phyloP scores from a whole-genome alignment of 495 filamentous ascomycete genomes.

The Xylaria telfairii region DNA sequence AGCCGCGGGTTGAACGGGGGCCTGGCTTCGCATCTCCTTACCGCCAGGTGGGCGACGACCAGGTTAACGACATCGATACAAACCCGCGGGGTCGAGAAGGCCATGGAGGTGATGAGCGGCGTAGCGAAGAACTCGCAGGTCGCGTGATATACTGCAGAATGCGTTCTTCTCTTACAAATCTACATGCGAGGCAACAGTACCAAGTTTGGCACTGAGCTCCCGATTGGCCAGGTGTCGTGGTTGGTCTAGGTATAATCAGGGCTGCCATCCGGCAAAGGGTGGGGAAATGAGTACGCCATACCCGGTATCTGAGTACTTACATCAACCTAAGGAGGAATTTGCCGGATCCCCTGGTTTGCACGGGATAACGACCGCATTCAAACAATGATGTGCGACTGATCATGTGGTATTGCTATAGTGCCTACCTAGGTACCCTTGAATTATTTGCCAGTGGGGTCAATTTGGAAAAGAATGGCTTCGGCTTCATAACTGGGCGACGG shows the following conservation, averaged over 20 bases:
- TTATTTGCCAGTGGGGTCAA: not conserved
- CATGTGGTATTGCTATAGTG: slow-evolving; percentile 9
- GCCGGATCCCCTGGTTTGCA: not conserved
- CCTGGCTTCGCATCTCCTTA: slow-evolving; percentile 17
- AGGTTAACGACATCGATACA: slow-evolving; percentile 3
- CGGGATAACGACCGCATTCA: not conserved
- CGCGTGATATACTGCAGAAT: slow-evolving; percentile 13
- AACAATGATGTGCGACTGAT: not conserved
- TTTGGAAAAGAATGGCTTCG: not conserved
- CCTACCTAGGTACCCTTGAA: too few relatives aligned
- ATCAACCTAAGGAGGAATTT: not conserved
- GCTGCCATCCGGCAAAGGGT: not conserved
- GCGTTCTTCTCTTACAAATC: not conserved
- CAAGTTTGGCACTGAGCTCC: not conserved
- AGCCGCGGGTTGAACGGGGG: not conserved
- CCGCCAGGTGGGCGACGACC: not conserved
- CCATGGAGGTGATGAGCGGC: not conserved
- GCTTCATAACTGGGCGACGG: not conserved
- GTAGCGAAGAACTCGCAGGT: slow-evolving; percentile 25
- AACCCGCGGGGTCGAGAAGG: not conserved
- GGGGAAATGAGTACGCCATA: not conserved
- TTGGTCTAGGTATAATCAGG: not conserved
- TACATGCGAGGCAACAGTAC: not conserved
- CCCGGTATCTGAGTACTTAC: not conserved
- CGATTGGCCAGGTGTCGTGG: not conserved